These are phyloP conservation scores for Thozetella sp. DNA, from an alignment of 495 filamentous ascomycete species.

Conservation along the genomic window DNA sequence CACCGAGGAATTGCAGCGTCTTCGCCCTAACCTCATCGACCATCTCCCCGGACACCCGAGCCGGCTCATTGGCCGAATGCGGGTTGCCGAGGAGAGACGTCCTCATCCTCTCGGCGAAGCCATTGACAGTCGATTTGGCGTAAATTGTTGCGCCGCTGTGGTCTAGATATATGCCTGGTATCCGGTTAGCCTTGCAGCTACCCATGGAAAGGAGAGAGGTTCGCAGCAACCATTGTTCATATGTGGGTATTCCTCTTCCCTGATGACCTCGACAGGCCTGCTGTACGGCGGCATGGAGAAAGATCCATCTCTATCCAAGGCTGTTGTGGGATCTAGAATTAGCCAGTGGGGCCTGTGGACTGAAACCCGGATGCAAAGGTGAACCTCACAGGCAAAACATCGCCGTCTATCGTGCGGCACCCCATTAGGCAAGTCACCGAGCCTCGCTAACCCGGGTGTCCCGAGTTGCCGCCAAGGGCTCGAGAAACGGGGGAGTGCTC, in stretches of 20 bases:
- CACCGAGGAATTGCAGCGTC: slow-evolving; percentile 81
- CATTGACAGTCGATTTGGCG: slow-evolving; percentile 60
- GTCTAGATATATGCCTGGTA: slow-evolving; percentile 65
- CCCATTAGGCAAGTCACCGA: neutral
- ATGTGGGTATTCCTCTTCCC: slow-evolving; percentile 46
- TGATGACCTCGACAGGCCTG: slow-evolving; percentile 38
- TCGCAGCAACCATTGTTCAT: slow-evolving; percentile 52
- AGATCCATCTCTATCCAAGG: neutral
- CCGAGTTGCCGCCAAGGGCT: neutral
- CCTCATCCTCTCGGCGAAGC: slow-evolving; percentile 59
- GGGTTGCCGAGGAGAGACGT: slow-evolving; percentile 73
- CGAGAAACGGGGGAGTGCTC: neutral
- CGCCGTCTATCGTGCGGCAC: neutral
- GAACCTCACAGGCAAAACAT: neutral
- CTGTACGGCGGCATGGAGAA: slow-evolving; percentile 19
- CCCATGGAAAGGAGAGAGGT: neutral
- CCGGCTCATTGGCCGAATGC: slow-evolving; percentile 70
- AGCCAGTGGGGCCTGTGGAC: neutral
- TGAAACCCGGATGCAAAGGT: neutral
- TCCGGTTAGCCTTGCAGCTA: neutral
- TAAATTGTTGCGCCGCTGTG: slow-evolving; percentile 78
- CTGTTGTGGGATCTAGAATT: neutral
- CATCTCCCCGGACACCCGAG: slow-evolving; percentile 58
- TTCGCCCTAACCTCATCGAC: slow-evolving; percentile 62
- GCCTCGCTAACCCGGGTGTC: neutral